phyloP scores from a whole-genome alignment of 108 stramenopile genomes.

The Licmophora abbreviata region DNA sequence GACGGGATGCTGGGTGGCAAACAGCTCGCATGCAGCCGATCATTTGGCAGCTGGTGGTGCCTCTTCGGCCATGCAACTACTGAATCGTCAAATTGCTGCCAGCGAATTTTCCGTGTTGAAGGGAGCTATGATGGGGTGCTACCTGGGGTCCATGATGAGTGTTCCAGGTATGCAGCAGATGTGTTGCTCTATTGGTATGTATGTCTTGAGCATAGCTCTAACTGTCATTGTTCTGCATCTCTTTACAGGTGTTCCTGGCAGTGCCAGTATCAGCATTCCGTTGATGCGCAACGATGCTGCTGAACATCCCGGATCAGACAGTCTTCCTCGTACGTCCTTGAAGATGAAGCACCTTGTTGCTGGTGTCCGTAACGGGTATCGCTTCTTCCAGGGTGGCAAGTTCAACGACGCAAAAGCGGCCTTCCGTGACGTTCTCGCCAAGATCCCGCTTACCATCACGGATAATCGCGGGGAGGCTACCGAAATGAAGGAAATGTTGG shows the following conservation, averaged over 20 bases:
- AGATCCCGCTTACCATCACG: constrained; percentile 87
- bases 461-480: constrained; percentile 72
- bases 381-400: constrained; percentile 90
- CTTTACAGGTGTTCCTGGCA: constrained; percentile 81
- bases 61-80: constrained; percentile 91
- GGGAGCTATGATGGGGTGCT: constrained; percentile 70
- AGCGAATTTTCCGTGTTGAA: constrained; percentile 87
- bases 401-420: constrained; percentile 82
- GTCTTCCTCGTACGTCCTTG: constrained; percentile 71
- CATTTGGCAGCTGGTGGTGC: constrained; percentile 95
- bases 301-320: constrained; percentile 72
- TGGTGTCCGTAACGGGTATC: constrained; percentile 84
- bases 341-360: constrained; percentile 60
- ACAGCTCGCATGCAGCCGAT: constrained; percentile 93
- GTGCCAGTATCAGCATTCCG: constrained; percentile 58
- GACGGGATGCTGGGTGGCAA: constrained; percentile 84
- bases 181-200: no score
- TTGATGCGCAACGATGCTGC: constrained; percentile 77
- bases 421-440: constrained; percentile 66
- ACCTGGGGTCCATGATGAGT: constrained; percentile 78
- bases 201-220: no score
- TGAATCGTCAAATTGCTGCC: constrained; percentile 96
- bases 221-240: no score
- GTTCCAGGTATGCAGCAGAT: no score
- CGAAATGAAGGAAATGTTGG: constrained; percentile 93